Conservation (phyloP, 306 rosid genomes). For the Rubus parviflorus region DNA sequence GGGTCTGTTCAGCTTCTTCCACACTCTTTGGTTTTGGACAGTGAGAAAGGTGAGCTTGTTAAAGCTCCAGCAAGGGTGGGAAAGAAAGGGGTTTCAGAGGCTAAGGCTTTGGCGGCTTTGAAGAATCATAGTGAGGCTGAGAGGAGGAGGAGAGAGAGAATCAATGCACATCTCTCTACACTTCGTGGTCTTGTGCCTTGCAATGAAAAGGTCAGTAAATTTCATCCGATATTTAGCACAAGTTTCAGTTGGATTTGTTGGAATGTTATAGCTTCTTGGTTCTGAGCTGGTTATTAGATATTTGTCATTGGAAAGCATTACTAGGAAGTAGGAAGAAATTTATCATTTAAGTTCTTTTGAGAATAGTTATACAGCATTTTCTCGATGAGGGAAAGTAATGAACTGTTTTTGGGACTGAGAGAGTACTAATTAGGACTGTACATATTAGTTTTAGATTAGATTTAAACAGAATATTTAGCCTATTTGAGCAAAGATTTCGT, state of each 20-base stretch:
- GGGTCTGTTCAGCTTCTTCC: slow-evolving; percentile 28
- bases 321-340: not conserved
- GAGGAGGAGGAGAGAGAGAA: slow-evolving; percentile 87
- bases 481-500: not conserved
- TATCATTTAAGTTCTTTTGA: not conserved
- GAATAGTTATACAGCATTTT: not conserved
- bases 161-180: slow-evolving; percentile 74
- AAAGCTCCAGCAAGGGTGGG: slow-evolving; percentile 47
- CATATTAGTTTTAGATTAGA: not conserved
- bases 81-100: slow-evolving; percentile 57
- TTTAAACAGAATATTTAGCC: not conserved
- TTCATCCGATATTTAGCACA: not conserved
- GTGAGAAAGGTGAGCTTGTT: slow-evolving; percentile 60
- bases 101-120: slow-evolving; percentile 67
- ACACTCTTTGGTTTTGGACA: slow-evolving; percentile 51
- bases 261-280: not conserved
- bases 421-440: not conserved
- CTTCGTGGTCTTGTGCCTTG: slow-evolving; percentile 69
- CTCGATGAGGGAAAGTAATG: not conserved
- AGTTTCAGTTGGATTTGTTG: slow-evolving; percentile 4
- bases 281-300: not conserved
- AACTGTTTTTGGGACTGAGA: not conserved
- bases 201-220: slow-evolving; percentile 50
- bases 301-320: not conserved
- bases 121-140: slow-evolving; percentile 88